phyloP scores from a whole-genome alignment of 2,329 filamentous ascomycete species.

The Trichoderma breve region DNA sequence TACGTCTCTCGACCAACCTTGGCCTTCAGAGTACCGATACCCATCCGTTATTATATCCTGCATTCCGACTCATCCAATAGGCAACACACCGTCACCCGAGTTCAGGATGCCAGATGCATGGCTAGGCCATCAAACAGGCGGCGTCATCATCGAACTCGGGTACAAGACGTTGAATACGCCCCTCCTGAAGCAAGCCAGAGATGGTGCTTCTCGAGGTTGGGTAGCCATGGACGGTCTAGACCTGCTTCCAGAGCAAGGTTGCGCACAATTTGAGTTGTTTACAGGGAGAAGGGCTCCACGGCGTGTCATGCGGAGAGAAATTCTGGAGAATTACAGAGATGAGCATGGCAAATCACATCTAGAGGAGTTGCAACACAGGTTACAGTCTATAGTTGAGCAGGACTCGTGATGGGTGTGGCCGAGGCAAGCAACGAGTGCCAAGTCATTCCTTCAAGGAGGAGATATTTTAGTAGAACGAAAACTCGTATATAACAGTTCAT shows the following conservation, averaged over 20 bases:
- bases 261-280: constrained; percentile 12
- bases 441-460: not conserved
- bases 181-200: constrained; percentile 4
- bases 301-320: constrained; percentile 13
- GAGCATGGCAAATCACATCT: constrained; percentile 10
- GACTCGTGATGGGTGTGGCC: not conserved
- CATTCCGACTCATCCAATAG: constrained; percentile 11
- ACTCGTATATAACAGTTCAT: not conserved
- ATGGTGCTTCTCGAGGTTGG: constrained; percentile 12
- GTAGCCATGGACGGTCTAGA: constrained; percentile 13
- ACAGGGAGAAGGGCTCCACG: constrained; percentile 12
- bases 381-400: constrained; percentile 13
- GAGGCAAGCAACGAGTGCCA: not conserved
- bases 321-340: constrained; percentile 15
- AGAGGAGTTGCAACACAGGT: constrained; percentile 5
- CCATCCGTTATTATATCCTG: constrained; percentile 9
- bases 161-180: constrained; percentile 13
- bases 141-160: constrained; percentile 8
- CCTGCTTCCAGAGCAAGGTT: constrained; percentile 8
- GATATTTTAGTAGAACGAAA: not conserved
- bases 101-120: constrained; percentile 5
- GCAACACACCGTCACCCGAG: constrained; percentile 9
- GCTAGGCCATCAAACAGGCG: constrained; percentile 2
- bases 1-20: not conserved
- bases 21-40: constrained; percentile 1